phyloP scores from a whole-genome alignment of 805 yeast genomes.

The Priceomyces castillae region DNA sequence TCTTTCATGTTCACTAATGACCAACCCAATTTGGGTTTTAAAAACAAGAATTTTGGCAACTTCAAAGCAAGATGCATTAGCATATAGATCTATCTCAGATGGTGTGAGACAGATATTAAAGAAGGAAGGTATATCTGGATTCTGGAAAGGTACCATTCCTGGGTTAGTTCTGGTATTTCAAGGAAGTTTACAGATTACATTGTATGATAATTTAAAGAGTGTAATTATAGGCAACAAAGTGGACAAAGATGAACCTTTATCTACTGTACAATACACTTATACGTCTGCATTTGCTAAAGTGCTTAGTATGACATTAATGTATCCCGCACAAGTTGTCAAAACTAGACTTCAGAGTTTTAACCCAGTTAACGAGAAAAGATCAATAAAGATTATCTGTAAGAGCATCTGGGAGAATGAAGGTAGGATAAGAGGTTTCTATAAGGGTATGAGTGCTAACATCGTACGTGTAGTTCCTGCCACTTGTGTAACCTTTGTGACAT shows the following conservation, averaged over 20 bases:
- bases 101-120: constrained; percentile 50
- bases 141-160: constrained; percentile 75
- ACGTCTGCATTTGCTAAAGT: constrained; percentile 70
- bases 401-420: constrained; percentile 53
- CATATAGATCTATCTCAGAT: constrained; percentile 56
- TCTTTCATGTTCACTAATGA: constrained; percentile 63
- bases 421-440: constrained; percentile 62
- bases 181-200: constrained; percentile 82
- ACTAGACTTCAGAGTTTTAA: constrained; percentile 62
- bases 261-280: constrained; percentile 56
- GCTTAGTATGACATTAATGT: constrained; percentile 62
- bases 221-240: constrained; percentile 13
- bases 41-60: constrained; percentile 83
- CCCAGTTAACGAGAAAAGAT: constrained; percentile 18
- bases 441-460: constrained; percentile 77
- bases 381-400: constrained; percentile 29
- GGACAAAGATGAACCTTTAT: constrained; percentile 20
- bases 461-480: constrained; percentile 89
- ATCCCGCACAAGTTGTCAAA: constrained; percentile 81
- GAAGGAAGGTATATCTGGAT: constrained; percentile 58
- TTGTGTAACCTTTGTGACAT: constrained; percentile 82
- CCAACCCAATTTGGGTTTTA: constrained; percentile 95
- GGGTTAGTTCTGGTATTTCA: constrained; percentile 81
- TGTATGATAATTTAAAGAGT: constrained; percentile 75
- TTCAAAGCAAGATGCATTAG: constrained; percentile 39